phyloP scores from a whole-genome alignment of 306 rosid species.

The Inga oerstediana region DNA sequence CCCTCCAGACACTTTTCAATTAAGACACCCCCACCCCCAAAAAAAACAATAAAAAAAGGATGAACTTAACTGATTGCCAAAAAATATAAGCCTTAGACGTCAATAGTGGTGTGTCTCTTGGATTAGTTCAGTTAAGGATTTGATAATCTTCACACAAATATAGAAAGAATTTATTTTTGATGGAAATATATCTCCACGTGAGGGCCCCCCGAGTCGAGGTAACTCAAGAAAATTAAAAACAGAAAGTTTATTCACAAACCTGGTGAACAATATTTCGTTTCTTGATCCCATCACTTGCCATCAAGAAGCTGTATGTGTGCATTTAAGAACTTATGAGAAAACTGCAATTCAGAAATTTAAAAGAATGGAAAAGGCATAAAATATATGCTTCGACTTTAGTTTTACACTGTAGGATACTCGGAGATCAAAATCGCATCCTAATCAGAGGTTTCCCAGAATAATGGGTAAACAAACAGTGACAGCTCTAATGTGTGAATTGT shows the following conservation, averaged over 20 bases:
- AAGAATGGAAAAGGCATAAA: not conserved
- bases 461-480: not conserved
- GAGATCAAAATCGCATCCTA: not conserved
- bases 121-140: not conserved
- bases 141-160: not conserved
- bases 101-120: not conserved
- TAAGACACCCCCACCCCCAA: too few relatives aligned
- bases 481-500: not conserved
- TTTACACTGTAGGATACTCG: slow-evolving; percentile 1
- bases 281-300: slow-evolving; percentile 96
- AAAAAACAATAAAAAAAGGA: not conserved
- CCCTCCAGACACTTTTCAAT: too few relatives aligned
- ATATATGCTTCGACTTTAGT: slow-evolving; percentile 23
- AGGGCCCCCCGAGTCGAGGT: not conserved
- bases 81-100: not conserved
- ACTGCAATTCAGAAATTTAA: slow-evolving; percentile 6
- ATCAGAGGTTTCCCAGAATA: not conserved
- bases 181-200: not conserved
- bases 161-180: not conserved
- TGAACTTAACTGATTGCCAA: not conserved
- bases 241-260: slow-evolving; percentile 45
- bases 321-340: slow-evolving; percentile 39
- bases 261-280: slow-evolving; percentile 65
- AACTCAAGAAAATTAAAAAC: not conserved
- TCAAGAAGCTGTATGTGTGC: slow-evolving; percentile 76